Evolutionary conservation across 2,329 filamentous ascomycete genomes (phyloP).

Genomic region (Pseudogymnoascus sp.): DNA sequence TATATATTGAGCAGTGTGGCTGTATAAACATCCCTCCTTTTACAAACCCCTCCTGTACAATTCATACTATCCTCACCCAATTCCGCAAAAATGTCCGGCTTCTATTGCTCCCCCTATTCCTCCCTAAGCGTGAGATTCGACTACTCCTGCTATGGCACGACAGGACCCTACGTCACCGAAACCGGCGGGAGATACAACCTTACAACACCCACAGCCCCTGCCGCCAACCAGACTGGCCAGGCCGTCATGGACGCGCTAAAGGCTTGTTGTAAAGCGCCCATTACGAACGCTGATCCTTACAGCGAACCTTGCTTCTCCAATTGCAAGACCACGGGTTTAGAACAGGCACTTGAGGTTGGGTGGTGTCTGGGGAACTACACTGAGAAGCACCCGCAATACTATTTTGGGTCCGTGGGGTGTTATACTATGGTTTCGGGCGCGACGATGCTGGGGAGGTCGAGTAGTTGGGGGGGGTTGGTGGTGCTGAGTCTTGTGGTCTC

Average conservation of each 20-base stretch:
- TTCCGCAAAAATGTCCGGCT: neutral
- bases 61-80: neutral
- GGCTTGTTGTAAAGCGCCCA: neutral
- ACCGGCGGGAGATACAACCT: neutral
- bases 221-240: neutral
- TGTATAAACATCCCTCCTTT: neutral
- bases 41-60: too few species aligned
- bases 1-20: neutral
- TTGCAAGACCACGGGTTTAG: neutral
- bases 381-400: neutral
- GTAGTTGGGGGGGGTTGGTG: neutral
- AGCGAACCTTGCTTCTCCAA: neutral
- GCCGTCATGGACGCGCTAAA: neutral
- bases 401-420: neutral
- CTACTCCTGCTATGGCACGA: neutral
- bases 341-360: neutral
- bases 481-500: neutral
- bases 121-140: neutral
- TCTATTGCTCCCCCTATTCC: neutral
- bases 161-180: neutral
- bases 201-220: neutral
- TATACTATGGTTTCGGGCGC: neutral
- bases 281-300: neutral
- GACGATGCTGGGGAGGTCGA: neutral
- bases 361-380: neutral